Conservation (phyloP, 495 filamentous ascomycete species). For the Aspergillus steynii region DNA sequence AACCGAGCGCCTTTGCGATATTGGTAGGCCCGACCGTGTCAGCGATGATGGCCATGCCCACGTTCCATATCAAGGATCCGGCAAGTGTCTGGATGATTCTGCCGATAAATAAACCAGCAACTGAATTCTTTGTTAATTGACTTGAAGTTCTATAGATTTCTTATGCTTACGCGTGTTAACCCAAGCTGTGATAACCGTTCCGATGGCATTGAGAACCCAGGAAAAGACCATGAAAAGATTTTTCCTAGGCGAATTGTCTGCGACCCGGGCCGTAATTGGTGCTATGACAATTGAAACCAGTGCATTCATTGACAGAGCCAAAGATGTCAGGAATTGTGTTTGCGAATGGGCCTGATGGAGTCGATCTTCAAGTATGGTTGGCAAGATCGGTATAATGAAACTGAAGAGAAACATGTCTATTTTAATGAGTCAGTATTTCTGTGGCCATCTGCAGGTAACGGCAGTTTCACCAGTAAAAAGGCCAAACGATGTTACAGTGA, state of each 20-base stretch:
- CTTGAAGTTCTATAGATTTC: neutral
- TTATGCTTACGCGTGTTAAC: neutral
- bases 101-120: neutral
- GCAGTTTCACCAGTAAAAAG: neutral
- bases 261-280: neutral
- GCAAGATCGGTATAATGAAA: neutral
- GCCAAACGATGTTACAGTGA: neutral
- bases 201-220: neutral
- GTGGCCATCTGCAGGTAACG: neutral
- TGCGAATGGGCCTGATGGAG: neutral
- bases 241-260: neutral
- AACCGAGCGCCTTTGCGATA: neutral
- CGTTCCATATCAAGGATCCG: neutral
- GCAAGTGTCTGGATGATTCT: neutral
- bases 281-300: neutral
- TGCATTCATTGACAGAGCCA: neutral
- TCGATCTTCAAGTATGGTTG: neutral
- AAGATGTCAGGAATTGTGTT: neutral
- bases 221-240: neutral
- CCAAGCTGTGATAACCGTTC: neutral
- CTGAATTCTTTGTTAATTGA: neutral
- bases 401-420: neutral
- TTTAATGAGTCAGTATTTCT: neutral
- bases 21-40: neutral
- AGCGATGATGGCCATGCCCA: neutral